Percentiles rank a stretch among this genome's conserved stretches.
phyloP scores from a whole-genome alignment of 2,329 filamentous ascomycete species.

The Cryphonectria nitschkei region DNA sequence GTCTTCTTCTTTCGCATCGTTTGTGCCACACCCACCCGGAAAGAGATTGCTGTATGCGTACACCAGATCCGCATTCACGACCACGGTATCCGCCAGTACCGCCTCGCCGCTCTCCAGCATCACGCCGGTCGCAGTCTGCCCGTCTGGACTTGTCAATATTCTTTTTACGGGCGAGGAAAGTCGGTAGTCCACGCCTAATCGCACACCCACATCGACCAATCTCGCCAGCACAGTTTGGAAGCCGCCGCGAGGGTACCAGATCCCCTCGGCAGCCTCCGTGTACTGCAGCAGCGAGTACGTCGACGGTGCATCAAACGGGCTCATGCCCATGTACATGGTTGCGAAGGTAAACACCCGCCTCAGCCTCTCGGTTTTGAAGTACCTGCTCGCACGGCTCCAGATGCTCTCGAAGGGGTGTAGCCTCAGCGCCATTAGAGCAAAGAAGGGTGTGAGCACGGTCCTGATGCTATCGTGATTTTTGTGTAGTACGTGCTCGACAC shows the following conservation, averaged over 20 bases:
- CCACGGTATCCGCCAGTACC: conserved; percentile 66
- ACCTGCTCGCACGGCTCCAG: conserved; percentile 65
- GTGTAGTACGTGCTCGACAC: conserved; percentile 66
- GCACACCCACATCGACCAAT: conserved; percentile 64
- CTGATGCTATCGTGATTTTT: conserved; percentile 67
- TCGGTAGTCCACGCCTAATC: conserved; percentile 64
- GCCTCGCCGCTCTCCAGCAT: conserved; percentile 59
- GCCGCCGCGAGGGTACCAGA: conserved; percentile 74
- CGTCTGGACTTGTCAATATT: conserved; percentile 57
- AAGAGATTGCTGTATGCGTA: conserved; percentile 76
- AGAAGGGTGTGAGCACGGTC: conserved; percentile 60
- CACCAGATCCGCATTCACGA: conserved; percentile 74
- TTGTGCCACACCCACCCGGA: conserved; percentile 39
- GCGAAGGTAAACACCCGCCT: conserved; percentile 75
- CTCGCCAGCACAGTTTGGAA: conserved; percentile 69
- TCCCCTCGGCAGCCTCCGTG: conserved; percentile 74
- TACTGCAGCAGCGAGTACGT: conserved; percentile 77
- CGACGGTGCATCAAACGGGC: conserved; percentile 73
- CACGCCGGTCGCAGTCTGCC: conserved; percentile 61
- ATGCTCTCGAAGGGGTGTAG: conserved; percentile 75
- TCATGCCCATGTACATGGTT: conserved; percentile 86
- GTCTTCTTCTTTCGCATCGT: neutral
- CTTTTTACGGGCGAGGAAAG: conserved; percentile 60
- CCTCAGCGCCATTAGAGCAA: conserved; percentile 60
- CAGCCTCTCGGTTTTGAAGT: conserved; percentile 72